phyloP scores from a whole-genome alignment of 345 rosid species.

The Fremontodendron californicum region DNA sequence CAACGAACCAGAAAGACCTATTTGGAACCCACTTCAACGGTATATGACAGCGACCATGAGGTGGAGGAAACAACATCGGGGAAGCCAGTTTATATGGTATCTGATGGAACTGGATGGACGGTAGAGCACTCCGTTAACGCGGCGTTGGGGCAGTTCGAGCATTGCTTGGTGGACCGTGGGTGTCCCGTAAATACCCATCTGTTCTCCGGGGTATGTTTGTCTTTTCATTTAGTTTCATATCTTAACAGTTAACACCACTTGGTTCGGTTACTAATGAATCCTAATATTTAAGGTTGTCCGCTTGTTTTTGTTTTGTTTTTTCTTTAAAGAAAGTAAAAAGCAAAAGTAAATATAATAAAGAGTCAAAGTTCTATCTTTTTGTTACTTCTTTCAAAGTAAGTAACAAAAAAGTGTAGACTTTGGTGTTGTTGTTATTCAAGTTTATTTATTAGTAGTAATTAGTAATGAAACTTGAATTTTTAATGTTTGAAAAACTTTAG shows the following conservation, averaged over 20 bases:
- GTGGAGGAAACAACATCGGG: conserved; percentile 27
- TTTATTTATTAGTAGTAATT: not conserved
- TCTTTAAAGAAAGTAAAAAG: not conserved
- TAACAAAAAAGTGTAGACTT: not conserved
- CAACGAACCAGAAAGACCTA: conserved; percentile 22
- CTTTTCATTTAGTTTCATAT: not conserved
- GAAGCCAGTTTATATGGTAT: conserved; percentile 76
- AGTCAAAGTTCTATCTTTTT: no score
- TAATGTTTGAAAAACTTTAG: not conserved
- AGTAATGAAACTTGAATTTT: not conserved
- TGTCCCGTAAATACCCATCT: conserved; percentile 89
- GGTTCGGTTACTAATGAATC: not conserved
- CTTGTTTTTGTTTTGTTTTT: not conserved
- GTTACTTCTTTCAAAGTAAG: no score
- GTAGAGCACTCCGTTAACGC: conserved; percentile 83
- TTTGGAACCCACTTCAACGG: not conserved
- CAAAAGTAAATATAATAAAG: no score
- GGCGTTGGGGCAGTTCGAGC: conserved; percentile 86
- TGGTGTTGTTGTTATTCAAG: not conserved
- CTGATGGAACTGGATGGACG: conserved; percentile 99
- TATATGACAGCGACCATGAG: conserved; percentile 27
- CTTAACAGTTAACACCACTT: not conserved
- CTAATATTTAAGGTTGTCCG: not conserved
- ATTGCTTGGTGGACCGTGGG: conserved; percentile 82
- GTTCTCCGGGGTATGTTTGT: conserved; percentile 73